A percentile compares a stretch with the other conserved stretches of the same genome.
These are phyloP conservation scores for Orbilia quercus DNA, from an alignment of 2,329 filamentous ascomycete species.

Conservation along the genomic window DNA sequence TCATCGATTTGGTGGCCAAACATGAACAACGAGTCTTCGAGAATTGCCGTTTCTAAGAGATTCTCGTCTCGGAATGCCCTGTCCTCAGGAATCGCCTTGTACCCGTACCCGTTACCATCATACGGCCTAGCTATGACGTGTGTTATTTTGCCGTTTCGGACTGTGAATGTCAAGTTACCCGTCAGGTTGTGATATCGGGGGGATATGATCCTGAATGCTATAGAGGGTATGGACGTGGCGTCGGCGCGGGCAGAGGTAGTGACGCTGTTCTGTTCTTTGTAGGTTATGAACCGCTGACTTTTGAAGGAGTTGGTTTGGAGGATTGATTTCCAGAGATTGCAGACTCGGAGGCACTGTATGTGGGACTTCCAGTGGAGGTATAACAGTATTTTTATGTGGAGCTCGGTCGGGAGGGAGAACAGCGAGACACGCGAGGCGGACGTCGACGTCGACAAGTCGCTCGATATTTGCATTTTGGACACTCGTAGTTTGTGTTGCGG, in stretches of 20 bases:
- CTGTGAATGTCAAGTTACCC: neutral
- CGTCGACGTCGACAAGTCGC: neutral
- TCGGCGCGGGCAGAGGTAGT: neutral
- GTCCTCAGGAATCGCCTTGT: neutral
- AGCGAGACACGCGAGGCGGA: neutral
- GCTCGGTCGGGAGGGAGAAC: slow-evolving; percentile 11
- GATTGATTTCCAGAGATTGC: slow-evolving; percentile 8
- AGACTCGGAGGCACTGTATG: slow-evolving; percentile 4
- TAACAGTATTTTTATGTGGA: slow-evolving; percentile 14
- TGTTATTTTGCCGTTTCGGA: neutral
- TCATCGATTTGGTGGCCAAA: neutral
- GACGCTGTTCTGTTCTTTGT: neutral
- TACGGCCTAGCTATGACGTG: neutral
- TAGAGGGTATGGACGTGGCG: too few relatives aligned
- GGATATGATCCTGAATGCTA: neutral
- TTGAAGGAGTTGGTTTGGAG: neutral
- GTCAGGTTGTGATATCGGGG: slow-evolving; percentile 4
- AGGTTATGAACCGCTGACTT: neutral
- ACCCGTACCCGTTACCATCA: neutral
- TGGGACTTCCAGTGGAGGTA: slow-evolving; percentile 25
- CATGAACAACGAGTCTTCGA: neutral
- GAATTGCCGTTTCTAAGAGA: neutral
- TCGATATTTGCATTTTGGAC: neutral
- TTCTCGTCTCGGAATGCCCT: neutral
- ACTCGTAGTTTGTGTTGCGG: too few relatives aligned